phyloP scores from a whole-genome alignment of 495 filamentous ascomycete genomes.

The Talaromyces proteolyticus region DNA sequence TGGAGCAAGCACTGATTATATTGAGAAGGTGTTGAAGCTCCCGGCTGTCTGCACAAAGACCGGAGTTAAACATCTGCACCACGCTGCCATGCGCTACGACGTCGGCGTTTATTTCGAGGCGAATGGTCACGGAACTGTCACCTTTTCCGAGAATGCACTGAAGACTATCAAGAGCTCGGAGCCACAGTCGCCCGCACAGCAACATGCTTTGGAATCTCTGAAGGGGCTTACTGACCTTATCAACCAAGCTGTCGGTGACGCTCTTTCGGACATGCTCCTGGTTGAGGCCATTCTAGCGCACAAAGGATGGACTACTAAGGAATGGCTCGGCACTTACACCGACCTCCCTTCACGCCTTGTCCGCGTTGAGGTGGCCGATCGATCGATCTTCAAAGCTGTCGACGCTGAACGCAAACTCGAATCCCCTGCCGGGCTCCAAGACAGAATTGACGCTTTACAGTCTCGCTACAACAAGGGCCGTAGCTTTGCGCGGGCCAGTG shows the following conservation, averaged over 20 bases:
- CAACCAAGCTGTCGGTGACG: conserved; percentile 97
- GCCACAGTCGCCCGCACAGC: conserved; percentile 87
- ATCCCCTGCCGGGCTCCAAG: conserved; percentile 71
- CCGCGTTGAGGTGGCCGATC: conserved; percentile 81
- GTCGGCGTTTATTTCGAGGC: conserved; percentile 98
- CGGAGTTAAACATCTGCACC: conserved; percentile 95
- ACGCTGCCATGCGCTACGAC: conserved; percentile 85
- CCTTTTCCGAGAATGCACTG: conserved; percentile 80
- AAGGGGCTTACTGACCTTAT: conserved; percentile 79
- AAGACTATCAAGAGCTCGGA: conserved; percentile 68
- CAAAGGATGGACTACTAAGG: conserved; percentile 82
- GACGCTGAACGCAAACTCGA: conserved; percentile 88
- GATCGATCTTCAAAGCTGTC: conserved; percentile 80
- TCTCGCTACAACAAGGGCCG: conserved; percentile 87
- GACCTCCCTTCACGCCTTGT: conserved; percentile 94
- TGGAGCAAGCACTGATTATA: conserved; percentile 88
- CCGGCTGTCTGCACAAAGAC: conserved; percentile 91
- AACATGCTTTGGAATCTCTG: conserved; percentile 75
- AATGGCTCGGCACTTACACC: conserved; percentile 92
- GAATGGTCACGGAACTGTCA: conserved; percentile 94
- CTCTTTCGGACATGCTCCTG: conserved; percentile 90
- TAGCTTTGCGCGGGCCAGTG: conserved; percentile 85
- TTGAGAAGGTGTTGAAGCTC: conserved; percentile 79
- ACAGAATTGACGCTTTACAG: conserved; percentile 77
- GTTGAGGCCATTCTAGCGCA: conserved; percentile 94